These are phyloP conservation scores for Diaporthe caulivora DNA, from an alignment of 2,329 filamentous ascomycete species.

Conservation along the genomic window DNA sequence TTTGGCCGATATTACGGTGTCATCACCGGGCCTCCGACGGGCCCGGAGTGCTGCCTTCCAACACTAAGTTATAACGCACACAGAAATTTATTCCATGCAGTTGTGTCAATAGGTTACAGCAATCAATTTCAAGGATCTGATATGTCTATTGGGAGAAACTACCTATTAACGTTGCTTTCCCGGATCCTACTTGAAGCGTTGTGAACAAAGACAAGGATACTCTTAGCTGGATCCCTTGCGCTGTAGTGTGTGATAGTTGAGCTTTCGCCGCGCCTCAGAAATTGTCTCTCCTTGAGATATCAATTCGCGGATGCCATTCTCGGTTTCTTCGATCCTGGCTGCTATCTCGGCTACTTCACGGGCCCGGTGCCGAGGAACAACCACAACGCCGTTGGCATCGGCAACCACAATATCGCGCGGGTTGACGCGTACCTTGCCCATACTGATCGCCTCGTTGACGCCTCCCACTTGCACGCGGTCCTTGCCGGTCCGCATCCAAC, in stretches of 20 bases:
- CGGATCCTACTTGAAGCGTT: too few species aligned
- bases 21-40: too few species aligned
- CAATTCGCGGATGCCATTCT: neutral
- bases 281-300: neutral
- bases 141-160: too few species aligned
- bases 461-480: slow-evolving; percentile 3
- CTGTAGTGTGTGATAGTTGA: neutral
- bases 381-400: slow-evolving; percentile 5
- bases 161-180: too few species aligned
- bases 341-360: neutral
- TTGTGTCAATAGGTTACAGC: too few species aligned
- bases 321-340: neutral
- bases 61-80: too few species aligned
- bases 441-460: neutral
- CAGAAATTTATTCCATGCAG: too few species aligned
- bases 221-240: neutral
- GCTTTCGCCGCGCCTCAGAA: neutral
- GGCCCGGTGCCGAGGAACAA: neutral
- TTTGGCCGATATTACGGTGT: too few species aligned
- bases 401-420: slow-evolving; percentile 8
- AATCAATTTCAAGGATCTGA: too few species aligned
- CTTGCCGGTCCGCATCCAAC: slow-evolving; percentile 7
- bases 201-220: too few species aligned
- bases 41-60: too few species aligned
- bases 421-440: neutral